Evolutionary conservation across 371 early-diverging fungal genomes (phyloP).

Genomic region (Rhizopus delemar): DNA sequence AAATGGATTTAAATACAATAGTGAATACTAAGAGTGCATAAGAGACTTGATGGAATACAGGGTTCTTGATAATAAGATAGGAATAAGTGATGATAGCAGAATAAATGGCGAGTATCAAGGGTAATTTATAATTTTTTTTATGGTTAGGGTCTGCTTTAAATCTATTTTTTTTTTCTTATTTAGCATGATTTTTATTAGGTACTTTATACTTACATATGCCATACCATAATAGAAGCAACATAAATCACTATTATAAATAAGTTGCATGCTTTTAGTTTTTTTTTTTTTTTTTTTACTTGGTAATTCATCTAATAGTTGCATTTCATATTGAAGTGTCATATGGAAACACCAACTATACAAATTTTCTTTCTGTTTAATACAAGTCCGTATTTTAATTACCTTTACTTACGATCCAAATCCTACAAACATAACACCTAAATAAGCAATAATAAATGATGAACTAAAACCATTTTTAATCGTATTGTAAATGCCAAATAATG

Average conservation of each 20-base stretch:
- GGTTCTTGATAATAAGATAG: conserved; percentile 68
- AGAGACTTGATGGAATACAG: conserved; percentile 75
- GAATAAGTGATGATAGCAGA: conserved; percentile 61
- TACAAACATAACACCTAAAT: conserved; percentile 61
- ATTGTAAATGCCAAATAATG: conserved; percentile 31
- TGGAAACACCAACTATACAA: conserved; percentile 69
- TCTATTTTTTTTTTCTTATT: no score
- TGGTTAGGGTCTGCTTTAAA: conserved; percentile 37
- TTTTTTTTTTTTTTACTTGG: conserved; percentile 47
- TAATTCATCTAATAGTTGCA: conserved; percentile 77
- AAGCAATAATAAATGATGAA: conserved; percentile 57
- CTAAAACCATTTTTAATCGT: conserved; percentile 49
- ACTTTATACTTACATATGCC: conserved; percentile 41
- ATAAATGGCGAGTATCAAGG: conserved; percentile 50
- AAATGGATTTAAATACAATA: conserved; percentile 51
- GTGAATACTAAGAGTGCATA: conserved; percentile 60
- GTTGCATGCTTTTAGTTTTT: neutral
- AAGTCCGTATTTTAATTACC: neutral
- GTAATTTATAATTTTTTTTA: conserved; percentile 37
- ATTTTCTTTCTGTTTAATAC: neutral
- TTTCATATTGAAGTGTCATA: conserved; percentile 74
- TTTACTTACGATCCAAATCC: conserved; percentile 63
- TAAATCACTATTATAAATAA: conserved; percentile 46
- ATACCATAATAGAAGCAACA: conserved; percentile 49
- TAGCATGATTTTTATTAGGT: neutral